These are phyloP conservation scores for Berberis vulgaris DNA, from an alignment of 164 flowering plant species.

Conservation along the genomic window DNA sequence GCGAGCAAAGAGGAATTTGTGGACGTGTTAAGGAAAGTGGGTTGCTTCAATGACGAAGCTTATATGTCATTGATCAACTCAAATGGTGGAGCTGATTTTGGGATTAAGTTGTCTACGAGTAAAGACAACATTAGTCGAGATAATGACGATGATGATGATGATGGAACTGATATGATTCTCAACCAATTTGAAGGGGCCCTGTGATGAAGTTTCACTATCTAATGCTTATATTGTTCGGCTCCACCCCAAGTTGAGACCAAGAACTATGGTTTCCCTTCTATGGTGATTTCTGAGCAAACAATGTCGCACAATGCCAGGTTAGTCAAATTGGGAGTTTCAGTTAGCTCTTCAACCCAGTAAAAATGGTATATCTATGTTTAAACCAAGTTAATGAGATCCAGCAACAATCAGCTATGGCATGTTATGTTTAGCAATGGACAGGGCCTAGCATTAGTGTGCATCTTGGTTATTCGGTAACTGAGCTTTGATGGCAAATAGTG, in stretches of 20 bases:
- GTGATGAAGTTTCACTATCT: background rate
- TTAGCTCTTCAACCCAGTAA: background rate
- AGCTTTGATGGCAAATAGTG: no score
- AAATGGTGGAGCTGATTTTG: slow-evolving; percentile 8
- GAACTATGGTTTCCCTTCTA: background rate
- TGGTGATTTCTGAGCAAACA: background rate
- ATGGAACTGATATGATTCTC: slow-evolving; percentile 16
- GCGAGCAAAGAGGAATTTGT: slow-evolving; percentile 11
- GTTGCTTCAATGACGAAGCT: slow-evolving; percentile 13
- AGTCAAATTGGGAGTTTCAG: background rate
- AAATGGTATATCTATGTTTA: background rate
- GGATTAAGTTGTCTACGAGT: slow-evolving; percentile 1
- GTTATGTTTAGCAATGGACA: background rate
- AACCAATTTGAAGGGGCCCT: slow-evolving; percentile 7
- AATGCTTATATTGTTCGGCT: background rate
- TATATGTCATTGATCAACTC: slow-evolving; percentile 10
- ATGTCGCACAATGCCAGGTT: background rate
- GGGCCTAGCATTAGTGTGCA: no score
- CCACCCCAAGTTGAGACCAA: background rate
- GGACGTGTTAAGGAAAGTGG: slow-evolving; percentile 15
- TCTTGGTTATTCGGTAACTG: no score
- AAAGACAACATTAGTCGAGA: slow-evolving; percentile 6
- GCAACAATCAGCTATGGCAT: background rate
- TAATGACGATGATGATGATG: background rate
- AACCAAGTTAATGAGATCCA: background rate